Evolutionary conservation across 2,329 filamentous ascomycete species (phyloP).

Genomic region (Rutstroemia sp.): DNA sequence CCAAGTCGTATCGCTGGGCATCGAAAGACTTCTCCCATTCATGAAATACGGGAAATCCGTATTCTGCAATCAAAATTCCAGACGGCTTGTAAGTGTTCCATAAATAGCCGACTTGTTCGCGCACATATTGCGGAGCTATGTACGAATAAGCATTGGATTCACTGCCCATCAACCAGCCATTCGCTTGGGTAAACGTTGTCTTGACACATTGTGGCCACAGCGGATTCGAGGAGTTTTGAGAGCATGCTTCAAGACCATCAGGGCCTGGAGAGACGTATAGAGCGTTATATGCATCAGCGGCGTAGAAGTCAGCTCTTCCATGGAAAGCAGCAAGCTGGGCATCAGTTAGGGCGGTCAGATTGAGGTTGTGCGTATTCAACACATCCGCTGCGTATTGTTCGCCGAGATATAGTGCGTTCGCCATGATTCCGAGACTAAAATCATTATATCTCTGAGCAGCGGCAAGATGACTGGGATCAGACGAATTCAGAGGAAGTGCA

Average conservation of each 20-base stretch:
- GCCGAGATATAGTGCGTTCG: conserved; percentile 10
- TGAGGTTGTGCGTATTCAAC: conserved; percentile 32
- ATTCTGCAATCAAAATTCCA: neutral
- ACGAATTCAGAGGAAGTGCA: conserved; percentile 37
- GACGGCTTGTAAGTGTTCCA: neutral
- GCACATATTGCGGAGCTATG: neutral
- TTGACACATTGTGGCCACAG: conserved; percentile 30
- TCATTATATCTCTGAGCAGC: conserved; percentile 30
- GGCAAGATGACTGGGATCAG: conserved; percentile 10
- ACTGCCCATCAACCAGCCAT: neutral
- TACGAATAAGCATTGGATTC: neutral
- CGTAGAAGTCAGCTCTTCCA: conserved; percentile 44
- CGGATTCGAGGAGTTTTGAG: conserved; percentile 33
- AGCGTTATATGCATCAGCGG: conserved; percentile 49
- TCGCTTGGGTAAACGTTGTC: no score
- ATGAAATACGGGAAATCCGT: neutral
- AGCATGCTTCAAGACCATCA: conserved; percentile 33
- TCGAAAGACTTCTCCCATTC: neutral
- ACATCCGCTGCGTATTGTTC: conserved; percentile 1
- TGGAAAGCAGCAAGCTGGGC: conserved; percentile 10
- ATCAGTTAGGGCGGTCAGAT: neutral
- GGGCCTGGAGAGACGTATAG: conserved; percentile 40
- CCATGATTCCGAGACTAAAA: conserved; percentile 33
- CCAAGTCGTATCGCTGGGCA: conserved; percentile 22
- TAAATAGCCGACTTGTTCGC: neutral